Percentiles rank a stretch among this genome's conserved stretches.
Evolutionary conservation across 2,329 filamentous ascomycete species (phyloP).

Genomic region (Cordyceps militaris): DNA sequence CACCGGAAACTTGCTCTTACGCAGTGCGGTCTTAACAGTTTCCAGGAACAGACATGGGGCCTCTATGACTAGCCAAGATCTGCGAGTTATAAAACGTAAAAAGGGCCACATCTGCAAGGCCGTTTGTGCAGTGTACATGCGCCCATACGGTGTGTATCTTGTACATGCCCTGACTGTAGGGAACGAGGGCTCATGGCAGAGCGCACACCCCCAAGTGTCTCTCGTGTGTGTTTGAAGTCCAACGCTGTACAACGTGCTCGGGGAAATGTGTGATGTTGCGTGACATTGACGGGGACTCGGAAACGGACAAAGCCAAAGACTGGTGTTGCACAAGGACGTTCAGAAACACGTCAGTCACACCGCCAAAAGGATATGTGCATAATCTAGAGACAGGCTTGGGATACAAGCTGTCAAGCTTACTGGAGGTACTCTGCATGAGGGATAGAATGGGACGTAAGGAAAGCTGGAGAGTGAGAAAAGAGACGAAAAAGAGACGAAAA

Average conservation of each 20-base stretch:
- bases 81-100: not conserved
- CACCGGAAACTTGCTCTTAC: not conserved
- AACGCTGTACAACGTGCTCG: not conserved
- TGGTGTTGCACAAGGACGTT: not conserved
- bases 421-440: not conserved
- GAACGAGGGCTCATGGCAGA: not conserved
- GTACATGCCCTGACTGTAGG: not conserved
- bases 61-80: not conserved
- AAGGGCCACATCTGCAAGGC: not conserved
- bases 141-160: not conserved
- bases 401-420: not conserved
- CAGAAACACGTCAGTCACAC: conserved; percentile 4
- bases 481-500: not conserved
- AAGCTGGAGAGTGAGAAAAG: not conserved
- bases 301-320: not conserved
- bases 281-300: not conserved
- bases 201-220: not conserved
- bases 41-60: not conserved
- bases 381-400: not conserved
- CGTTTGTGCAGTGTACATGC: not conserved
- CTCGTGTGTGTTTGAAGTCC: not conserved
- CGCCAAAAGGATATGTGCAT: not conserved
- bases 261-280: not conserved
- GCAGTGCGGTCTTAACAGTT: not conserved
- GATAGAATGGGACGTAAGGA: too few species aligned